Conservation (phyloP, 2,329 filamentous ascomycete genomes). For the Thyridium curvatum region DNA sequence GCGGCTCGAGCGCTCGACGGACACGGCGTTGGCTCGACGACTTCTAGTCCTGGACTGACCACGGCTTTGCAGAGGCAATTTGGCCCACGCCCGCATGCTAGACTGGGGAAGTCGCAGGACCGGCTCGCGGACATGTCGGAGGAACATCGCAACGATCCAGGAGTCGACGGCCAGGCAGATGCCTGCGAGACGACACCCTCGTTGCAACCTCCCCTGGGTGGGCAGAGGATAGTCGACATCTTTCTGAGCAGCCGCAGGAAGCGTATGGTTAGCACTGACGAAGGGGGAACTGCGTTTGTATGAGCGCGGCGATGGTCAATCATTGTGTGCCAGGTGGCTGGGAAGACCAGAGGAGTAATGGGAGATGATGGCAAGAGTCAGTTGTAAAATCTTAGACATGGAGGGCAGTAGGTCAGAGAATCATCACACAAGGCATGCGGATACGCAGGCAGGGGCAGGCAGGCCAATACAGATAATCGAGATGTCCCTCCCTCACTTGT, state of each 20-base stretch:
- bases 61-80: conserved; percentile 1
- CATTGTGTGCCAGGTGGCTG: too few species aligned
- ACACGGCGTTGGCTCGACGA: too few species aligned
- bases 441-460: too few species aligned
- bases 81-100: conserved; percentile 2
- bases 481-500: too few species aligned
- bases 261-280: conserved; percentile 30
- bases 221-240: conserved; percentile 46
- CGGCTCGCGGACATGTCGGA: too few species aligned
- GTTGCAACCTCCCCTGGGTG: conserved; percentile 30
- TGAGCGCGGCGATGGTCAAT: conserved; percentile 13
- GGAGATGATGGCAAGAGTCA: too few species aligned
- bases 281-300: conserved; percentile 22
- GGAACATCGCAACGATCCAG: not conserved
- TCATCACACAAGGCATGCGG: too few species aligned
- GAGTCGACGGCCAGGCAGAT: not conserved
- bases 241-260: conserved; percentile 44
- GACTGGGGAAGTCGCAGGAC: not conserved
- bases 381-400: too few species aligned
- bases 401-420: too few species aligned
- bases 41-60: not conserved
- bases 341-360: too few species aligned
- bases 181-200: conserved; percentile 11
- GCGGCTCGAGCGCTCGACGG: too few species aligned
- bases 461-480: too few species aligned